Evolutionary conservation across 129 eudicot genomes (phyloP), one percentile per base, ranked within the genome.

Genomic region (Tagetes erecta): DNA sequence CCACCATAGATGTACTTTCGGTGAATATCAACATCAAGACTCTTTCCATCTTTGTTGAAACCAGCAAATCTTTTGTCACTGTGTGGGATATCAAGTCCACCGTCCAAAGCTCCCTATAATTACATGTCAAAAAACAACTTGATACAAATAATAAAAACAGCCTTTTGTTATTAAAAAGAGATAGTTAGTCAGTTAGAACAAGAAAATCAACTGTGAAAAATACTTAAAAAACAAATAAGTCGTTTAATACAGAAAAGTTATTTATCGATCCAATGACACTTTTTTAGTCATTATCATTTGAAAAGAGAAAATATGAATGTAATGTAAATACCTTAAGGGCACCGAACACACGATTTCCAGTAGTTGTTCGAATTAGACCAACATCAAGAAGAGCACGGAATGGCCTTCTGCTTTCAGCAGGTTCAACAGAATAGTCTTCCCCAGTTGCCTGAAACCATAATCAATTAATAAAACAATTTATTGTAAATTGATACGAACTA

Each of bases 11-110:
- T 86, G 75, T 94, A 94, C 80, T 90, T 94, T 72, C 89, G 88
- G 58, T 94, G 98, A 64, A 85, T 87, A 38, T 94, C 96, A 59
- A 96, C 79, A 78, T 94, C 98, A 73, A 94, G 98, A 34, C 77
- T 87, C 81, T 91, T 94, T 51, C 77, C 73, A 6, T 94, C 99
- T 86, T 94, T 94, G 72, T 70, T 71, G 46, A 81, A 94, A 3
- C 99, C 99, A 73, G 99, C 99, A 83, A 94, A 94, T 42, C 99
- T 78, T 78, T 94, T 94, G 8, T 91, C 99, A 71, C 97, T 91
- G 84, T 90, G 98, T 3, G 98, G 98, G 55, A 94, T 90, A 37
- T 94, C 98, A 40, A 94, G 89, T 12, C 98, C 97, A 71, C 97
- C 99, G 85, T 94, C 99, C 71, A 94, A 11, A n/a, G 99, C 99